Conservation (phyloP, 495 filamentous ascomycete genomes). For the Neurospora sp. region DNA sequence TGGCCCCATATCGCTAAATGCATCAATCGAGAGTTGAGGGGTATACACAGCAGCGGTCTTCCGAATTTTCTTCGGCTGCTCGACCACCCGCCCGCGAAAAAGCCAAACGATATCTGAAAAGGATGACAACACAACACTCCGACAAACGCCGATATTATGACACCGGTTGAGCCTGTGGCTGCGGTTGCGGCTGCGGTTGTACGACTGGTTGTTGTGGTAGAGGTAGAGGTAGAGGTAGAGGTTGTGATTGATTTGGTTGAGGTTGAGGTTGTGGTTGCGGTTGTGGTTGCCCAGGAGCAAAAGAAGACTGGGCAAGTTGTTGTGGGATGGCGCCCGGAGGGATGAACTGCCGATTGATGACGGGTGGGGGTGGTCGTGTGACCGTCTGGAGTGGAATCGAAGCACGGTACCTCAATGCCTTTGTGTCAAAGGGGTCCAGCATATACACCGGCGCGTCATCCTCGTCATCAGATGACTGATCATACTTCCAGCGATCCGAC, state of each 20-base stretch:
- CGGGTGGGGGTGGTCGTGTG: neutral
- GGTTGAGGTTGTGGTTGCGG: slow-evolving; percentile 11
- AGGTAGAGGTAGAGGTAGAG: neutral
- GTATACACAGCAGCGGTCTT: slow-evolving; percentile 12
- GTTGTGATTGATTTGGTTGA: slow-evolving; percentile 1
- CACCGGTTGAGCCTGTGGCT: slow-evolving; percentile 3
- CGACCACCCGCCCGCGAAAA: neutral
- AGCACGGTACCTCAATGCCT: slow-evolving; percentile 62
- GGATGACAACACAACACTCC: neutral
- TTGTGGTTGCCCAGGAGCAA: slow-evolving; percentile 2
- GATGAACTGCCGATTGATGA: neutral
- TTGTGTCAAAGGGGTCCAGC: slow-evolving; percentile 59
- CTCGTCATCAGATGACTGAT: slow-evolving; percentile 63
- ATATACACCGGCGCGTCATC: slow-evolving; percentile 49
- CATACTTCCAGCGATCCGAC: slow-evolving; percentile 74
- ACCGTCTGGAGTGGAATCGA: slow-evolving; percentile 46
- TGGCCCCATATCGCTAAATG: slow-evolving; percentile 21
- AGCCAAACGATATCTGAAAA: neutral
- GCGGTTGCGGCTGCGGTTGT: slow-evolving; percentile 3
- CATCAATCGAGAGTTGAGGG: slow-evolving; percentile 21
- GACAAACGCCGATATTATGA: slow-evolving; percentile 2
- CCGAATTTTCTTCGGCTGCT: slow-evolving; percentile 1
- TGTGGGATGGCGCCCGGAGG: neutral
- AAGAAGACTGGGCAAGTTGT: neutral
- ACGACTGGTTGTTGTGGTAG: slow-evolving; percentile 1